Evolutionary conservation across 768 basidiomycete genomes (phyloP).

Genomic region (Leccinum boreale): DNA sequence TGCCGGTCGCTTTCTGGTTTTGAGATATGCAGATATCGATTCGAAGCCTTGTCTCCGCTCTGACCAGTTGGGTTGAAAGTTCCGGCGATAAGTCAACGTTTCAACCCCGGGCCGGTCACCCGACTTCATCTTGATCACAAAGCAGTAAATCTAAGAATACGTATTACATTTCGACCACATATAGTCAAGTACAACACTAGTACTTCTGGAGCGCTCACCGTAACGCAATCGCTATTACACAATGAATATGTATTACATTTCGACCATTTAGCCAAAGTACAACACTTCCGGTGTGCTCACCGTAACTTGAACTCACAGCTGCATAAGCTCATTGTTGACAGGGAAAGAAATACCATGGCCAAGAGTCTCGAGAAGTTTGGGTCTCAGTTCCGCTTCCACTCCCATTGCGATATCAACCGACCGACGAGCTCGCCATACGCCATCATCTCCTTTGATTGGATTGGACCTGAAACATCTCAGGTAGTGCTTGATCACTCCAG

Average conservation of each 20-base stretch:
- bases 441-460: conserved; percentile 19
- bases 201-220: too few relatives aligned
- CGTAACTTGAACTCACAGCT: background rate
- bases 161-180: too few relatives aligned
- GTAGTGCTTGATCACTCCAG: conserved; percentile 16
- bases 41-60: background rate
- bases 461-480: conserved; percentile 26
- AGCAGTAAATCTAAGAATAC: too few relatives aligned
- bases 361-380: conserved; percentile 16
- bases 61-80: too few relatives aligned
- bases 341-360: conserved; percentile 7
- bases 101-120: too few relatives aligned
- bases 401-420: conserved; percentile 26
- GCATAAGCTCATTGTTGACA: background rate
- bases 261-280: background rate
- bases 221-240: too few relatives aligned
- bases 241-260: too few relatives aligned
- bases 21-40: background rate
- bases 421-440: conserved; percentile 12
- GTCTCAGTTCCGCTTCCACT: conserved; percentile 17
- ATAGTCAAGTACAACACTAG: too few relatives aligned
- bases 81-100: too few relatives aligned
- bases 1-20: background rate
- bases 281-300: background rate
- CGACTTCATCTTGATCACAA: too few relatives aligned